phyloP scores from a whole-genome alignment of 345 rosid species.

The Microthlaspi erraticum region DNA sequence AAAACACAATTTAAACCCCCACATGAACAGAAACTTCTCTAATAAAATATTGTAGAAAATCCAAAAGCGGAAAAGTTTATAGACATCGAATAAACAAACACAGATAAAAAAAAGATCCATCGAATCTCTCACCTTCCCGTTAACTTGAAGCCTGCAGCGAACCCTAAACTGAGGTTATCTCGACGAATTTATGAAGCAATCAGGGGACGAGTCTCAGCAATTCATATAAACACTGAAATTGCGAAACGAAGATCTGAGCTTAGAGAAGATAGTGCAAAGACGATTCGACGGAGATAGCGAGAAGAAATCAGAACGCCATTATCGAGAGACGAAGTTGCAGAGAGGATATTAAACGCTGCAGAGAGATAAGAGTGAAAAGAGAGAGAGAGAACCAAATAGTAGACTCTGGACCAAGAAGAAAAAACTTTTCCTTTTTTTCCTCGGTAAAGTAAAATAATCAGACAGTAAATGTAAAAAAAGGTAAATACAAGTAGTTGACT shows the following conservation, averaged over 20 bases:
- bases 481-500: too few species aligned
- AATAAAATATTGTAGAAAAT: slow-evolving; percentile 36
- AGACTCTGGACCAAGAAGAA: neutral
- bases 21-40: slow-evolving; percentile 39
- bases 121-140: slow-evolving; percentile 43
- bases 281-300: slow-evolving; percentile 21
- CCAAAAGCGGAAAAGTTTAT: neutral
- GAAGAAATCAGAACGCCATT: slow-evolving; percentile 31
- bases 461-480: slow-evolving; percentile 17
- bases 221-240: neutral
- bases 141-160: slow-evolving; percentile 20
- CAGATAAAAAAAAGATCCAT: neutral
- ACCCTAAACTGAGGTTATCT: slow-evolving; percentile 37
- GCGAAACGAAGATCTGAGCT: slow-evolving; percentile 11
- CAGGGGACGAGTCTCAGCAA: neutral
- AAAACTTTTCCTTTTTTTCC: neutral
- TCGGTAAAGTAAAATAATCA: neutral
- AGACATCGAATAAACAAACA: slow-evolving; percentile 7
- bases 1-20: slow-evolving; percentile 24
- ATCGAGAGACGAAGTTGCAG: slow-evolving; percentile 31
- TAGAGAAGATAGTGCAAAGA: neutral
- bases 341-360: neutral
- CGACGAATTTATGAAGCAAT: slow-evolving; percentile 38
- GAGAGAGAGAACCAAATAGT: neutral
- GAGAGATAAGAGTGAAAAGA: slow-evolving; percentile 24